phyloP scores from a whole-genome alignment of 2,329 filamentous ascomycete genomes.

The Monilinia aucupariae region DNA sequence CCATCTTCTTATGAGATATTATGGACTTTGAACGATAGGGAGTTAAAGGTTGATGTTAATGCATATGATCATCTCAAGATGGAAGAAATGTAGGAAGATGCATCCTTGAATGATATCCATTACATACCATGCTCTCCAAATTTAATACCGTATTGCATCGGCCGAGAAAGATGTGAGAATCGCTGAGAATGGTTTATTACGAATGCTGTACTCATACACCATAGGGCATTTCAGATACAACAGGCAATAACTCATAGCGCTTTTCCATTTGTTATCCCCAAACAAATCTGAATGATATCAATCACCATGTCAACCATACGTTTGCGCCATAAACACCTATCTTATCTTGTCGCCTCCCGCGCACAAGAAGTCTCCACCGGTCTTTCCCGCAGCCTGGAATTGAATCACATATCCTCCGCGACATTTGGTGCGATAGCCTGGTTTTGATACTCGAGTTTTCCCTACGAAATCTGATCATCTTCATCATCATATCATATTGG shows the following conservation, averaged over 20 bases:
- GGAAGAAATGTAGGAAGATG: not conserved
- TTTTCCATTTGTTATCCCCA: not conserved
- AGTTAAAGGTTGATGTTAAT: not conserved
- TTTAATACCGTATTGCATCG: not conserved
- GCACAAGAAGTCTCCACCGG: not conserved
- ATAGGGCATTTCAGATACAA: not conserved
- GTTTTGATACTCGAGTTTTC: not conserved
- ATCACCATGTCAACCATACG: not conserved
- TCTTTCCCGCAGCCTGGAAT: not conserved
- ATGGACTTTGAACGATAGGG: not conserved
- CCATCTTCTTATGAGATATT: not conserved
- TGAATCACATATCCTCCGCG: not conserved
- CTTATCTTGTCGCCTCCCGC: not conserved
- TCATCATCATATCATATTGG: not conserved
- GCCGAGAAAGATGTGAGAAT: not conserved
- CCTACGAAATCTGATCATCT: no score
- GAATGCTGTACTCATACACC: not conserved
- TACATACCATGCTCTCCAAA: not conserved
- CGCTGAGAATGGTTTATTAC: not conserved
- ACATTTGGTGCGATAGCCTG: not conserved
- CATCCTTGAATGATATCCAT: not conserved
- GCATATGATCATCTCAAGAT: not conserved
- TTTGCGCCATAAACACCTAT: constrained; percentile 6
- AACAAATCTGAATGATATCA: not conserved
- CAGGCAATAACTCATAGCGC: not conserved